Evolutionary conservation across 2,329 filamentous ascomycete species (phyloP).

Genomic region (Hypoxylon sp.): DNA sequence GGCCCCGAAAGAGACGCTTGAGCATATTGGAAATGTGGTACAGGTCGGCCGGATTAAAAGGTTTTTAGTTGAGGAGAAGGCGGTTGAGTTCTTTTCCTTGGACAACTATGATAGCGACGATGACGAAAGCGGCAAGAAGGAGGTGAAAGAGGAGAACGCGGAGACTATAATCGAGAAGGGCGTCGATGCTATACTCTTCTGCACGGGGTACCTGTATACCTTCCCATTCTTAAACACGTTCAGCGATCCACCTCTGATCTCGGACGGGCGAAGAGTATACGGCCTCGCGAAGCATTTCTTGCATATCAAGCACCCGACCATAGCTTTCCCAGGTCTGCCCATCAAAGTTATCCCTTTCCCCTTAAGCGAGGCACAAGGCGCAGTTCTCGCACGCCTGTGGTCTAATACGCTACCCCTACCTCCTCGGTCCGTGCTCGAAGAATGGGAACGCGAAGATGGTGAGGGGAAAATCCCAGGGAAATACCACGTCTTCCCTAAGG

Average conservation of each 20-base stretch:
- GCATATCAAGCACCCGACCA: slow-evolving; percentile 79
- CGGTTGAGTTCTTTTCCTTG: slow-evolving; percentile 70
- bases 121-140: neutral
- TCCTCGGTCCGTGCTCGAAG: slow-evolving; percentile 72
- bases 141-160: slow-evolving; percentile 35
- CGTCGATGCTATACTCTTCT: slow-evolving; percentile 86
- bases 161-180: slow-evolving; percentile 71
- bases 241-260: slow-evolving; percentile 68
- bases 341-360: slow-evolving; percentile 93
- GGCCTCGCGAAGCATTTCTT: slow-evolving; percentile 86
- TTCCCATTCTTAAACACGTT: slow-evolving; percentile 77
- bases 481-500: slow-evolving; percentile 66
- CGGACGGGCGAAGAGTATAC: slow-evolving; percentile 77
- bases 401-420: slow-evolving; percentile 79
- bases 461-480: slow-evolving; percentile 63
- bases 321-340: slow-evolving; percentile 82
- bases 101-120: slow-evolving; percentile 69
- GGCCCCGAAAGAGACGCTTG: slow-evolving; percentile 62
- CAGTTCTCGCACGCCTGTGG: slow-evolving; percentile 83
- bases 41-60: slow-evolving; percentile 72
- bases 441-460: slow-evolving; percentile 75
- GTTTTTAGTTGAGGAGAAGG: slow-evolving; percentile 68
- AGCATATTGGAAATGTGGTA: slow-evolving; percentile 60
- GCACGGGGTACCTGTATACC: slow-evolving; percentile 90
- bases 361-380: slow-evolving; percentile 82